phyloP scores from a whole-genome alignment of 225 moss, liverwort and hornwort genomes.

The Lunularia cruciata region DNA sequence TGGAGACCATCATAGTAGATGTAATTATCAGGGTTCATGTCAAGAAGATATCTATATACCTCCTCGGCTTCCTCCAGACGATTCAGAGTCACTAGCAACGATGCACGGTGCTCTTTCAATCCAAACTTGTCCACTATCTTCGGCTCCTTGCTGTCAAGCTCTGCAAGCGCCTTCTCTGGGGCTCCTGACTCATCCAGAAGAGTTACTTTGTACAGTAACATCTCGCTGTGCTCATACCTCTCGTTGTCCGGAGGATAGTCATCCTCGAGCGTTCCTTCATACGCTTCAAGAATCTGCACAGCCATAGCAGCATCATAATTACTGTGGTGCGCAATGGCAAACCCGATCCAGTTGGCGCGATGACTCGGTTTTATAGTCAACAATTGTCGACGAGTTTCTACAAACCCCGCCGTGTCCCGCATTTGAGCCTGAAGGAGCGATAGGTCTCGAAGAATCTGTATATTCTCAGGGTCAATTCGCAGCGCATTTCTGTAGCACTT shows the following conservation, averaged over 20 bases:
- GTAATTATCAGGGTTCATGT: conserved; percentile 94
- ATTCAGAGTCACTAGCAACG: conserved; percentile 58
- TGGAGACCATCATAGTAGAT: conserved; percentile 89
- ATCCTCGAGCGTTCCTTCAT: conserved; percentile 96
- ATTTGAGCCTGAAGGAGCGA: conserved; percentile 98
- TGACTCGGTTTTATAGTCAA: conserved; percentile 94
- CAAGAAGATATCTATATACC: conserved; percentile 79
- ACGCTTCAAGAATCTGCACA: conserved; percentile 93
- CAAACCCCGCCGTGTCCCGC: conserved; percentile 95
- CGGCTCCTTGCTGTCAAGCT: conserved; percentile 73
- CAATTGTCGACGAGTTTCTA: conserved; percentile 95
- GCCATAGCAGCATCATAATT: conserved; percentile 89
- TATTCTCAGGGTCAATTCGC: conserved; percentile 89
- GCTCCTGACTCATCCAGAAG: conserved; percentile 87
- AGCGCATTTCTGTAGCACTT: conserved; percentile 93
- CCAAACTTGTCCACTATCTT: conserved; percentile 91
- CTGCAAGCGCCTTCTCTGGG: conserved; percentile 76
- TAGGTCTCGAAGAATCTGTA: conserved; percentile 93
- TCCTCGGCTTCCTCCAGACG: conserved; percentile 72
- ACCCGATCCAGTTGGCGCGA: conserved; percentile 99
- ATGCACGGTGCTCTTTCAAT: conserved; percentile 78
- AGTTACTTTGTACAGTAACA: conserved; percentile 94
- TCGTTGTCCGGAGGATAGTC: conserved; percentile 95
- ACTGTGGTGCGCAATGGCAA: conserved; percentile 83
- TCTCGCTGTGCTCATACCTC: conserved; percentile 97